These are phyloP conservation scores for Talaromyces sp. DNA, from an alignment of 2,329 filamentous ascomycete genomes.

Conservation along the genomic window DNA sequence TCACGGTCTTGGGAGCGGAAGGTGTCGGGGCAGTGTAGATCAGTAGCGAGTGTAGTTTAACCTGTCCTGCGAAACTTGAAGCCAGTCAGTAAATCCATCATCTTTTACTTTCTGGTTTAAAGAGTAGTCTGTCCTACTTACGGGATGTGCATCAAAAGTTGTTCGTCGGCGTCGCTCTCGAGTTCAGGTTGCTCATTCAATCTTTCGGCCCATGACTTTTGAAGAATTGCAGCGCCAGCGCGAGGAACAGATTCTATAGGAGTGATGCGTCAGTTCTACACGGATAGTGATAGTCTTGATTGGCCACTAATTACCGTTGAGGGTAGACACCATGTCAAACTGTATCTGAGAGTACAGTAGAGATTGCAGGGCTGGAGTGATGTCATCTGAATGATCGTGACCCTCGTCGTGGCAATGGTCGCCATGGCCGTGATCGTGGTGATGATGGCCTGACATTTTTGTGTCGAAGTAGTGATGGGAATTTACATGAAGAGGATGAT, in stretches of 20 bases:
- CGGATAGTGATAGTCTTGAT: neutral
- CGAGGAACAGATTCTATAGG: slow-evolving; percentile 56
- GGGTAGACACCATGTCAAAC: slow-evolving; percentile 76
- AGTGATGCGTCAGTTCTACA: neutral
- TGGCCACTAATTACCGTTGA: slow-evolving; percentile 60
- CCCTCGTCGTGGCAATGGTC: slow-evolving; percentile 53
- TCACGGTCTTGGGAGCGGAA: slow-evolving; percentile 75
- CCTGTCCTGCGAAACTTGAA: slow-evolving; percentile 80
- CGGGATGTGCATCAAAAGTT: slow-evolving; percentile 90
- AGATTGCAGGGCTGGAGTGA: slow-evolving; percentile 84
- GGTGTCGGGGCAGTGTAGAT: slow-evolving; percentile 71
- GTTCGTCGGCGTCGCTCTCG: slow-evolving; percentile 82
- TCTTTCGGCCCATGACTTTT: slow-evolving; percentile 89
- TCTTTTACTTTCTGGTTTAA: neutral
- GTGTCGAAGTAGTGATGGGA: neutral
- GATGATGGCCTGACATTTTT: slow-evolving; percentile 37
- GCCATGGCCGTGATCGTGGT: slow-evolving; percentile 39
- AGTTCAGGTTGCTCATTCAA: slow-evolving; percentile 70
- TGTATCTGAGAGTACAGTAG: slow-evolving; percentile 90
- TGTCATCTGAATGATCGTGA: slow-evolving; percentile 89
- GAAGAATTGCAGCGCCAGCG: slow-evolving; percentile 69
- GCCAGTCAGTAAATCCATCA: neutral
- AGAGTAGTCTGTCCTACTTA: slow-evolving; percentile 46
- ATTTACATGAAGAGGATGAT: neutral
- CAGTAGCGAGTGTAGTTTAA: slow-evolving; percentile 86